These are phyloP conservation scores for Eucommia ulmoides DNA, from an alignment of 257 asterid species.

Conservation along the genomic window DNA sequence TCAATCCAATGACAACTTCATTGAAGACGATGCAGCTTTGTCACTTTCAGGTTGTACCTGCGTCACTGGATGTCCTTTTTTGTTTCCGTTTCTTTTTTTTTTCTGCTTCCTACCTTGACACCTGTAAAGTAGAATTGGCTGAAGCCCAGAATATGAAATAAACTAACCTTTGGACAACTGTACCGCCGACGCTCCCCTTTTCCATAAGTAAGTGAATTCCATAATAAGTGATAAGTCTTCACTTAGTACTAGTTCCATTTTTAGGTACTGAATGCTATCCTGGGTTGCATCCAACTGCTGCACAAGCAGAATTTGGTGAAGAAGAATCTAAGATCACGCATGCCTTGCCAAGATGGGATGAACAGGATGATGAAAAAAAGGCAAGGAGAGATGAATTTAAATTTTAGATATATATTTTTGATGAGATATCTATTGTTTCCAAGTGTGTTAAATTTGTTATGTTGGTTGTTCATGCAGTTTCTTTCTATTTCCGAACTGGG, in stretches of 20 bases:
- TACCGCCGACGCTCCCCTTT: too few relatives aligned
- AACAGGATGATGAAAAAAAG: too few relatives aligned
- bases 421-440: too few relatives aligned
- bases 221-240: not conserved
- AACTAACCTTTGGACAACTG: conserved; percentile 17
- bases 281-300: not conserved
- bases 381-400: too few relatives aligned
- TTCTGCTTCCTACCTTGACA: conserved; percentile 8
- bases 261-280: not conserved
- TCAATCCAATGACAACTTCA: conserved; percentile 22
- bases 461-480: too few relatives aligned
- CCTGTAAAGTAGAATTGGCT: not conserved
- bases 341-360: too few relatives aligned
- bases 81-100: conserved; percentile 5
- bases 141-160: conserved; percentile 24
- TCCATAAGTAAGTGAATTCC: not conserved
- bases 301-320: too few relatives aligned
- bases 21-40: conserved; percentile 25
- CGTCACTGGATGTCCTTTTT: conserved; percentile 13
- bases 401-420: too few relatives aligned
- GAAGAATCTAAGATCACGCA: too few relatives aligned
- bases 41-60: conserved; percentile 37
- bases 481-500: too few relatives aligned
- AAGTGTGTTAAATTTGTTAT: too few relatives aligned
- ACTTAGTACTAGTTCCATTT: not conserved